phyloP scores from a whole-genome alignment of 179 eudicot genomes.

The Gypsophila paniculata region DNA sequence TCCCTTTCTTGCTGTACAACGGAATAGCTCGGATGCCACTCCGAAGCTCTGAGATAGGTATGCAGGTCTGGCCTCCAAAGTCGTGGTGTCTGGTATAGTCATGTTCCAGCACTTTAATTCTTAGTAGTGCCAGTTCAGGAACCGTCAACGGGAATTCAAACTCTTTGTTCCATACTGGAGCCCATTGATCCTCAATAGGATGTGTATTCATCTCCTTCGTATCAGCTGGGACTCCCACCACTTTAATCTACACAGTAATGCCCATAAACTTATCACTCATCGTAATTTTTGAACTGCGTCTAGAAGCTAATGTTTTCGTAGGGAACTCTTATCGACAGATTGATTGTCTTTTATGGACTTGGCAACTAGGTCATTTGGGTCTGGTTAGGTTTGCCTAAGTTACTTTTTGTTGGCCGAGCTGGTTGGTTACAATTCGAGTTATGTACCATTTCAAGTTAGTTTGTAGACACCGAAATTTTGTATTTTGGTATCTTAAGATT shows the following conservation, averaged over 20 bases:
- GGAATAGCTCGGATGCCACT: constrained; percentile 46
- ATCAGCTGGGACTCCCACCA: constrained; percentile 41
- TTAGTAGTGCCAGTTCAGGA: constrained; percentile 46
- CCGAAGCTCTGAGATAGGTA: constrained; percentile 41
- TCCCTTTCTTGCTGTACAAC: constrained; percentile 34
- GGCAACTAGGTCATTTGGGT: no score
- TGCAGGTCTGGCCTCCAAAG: constrained; percentile 52
- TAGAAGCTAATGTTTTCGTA: background rate
- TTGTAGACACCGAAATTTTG: no score
- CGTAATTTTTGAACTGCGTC: background rate
- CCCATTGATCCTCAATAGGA: constrained; percentile 42
- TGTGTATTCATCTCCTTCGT: constrained; percentile 26
- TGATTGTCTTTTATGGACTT: no score
- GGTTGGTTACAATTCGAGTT: no score
- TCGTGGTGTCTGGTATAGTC: constrained; percentile 32
- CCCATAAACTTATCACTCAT: background rate
- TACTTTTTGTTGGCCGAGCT: no score
- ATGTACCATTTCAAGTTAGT: no score
- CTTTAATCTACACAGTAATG: constrained; percentile 30
- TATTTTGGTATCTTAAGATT: no score
- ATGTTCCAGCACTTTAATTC: constrained; percentile 41
- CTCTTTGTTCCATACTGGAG: constrained; percentile 48
- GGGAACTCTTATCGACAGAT: no score
- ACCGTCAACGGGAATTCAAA: constrained; percentile 46
- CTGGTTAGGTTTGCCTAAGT: no score